phyloP scores from a whole-genome alignment of 1,139 yeast genomes.

The Pichia sp. region DNA sequence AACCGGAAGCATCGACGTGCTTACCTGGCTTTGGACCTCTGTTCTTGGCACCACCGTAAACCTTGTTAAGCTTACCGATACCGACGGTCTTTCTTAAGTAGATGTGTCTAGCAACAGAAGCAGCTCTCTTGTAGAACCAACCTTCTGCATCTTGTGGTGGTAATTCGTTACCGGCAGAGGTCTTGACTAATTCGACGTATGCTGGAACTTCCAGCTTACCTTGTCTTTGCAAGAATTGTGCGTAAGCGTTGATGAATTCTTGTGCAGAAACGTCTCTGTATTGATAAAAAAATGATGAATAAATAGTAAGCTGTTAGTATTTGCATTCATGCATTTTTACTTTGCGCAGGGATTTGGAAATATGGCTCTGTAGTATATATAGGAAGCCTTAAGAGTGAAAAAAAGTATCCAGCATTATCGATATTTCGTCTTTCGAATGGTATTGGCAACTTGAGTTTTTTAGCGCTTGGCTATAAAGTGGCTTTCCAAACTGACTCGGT shows the following conservation, averaged over 20 bases:
- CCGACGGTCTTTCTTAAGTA: slow-evolving; percentile 99
- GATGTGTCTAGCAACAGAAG: slow-evolving; percentile 99
- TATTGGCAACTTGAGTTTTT: too few relatives aligned
- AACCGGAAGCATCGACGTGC: slow-evolving; percentile 99
- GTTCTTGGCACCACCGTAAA: slow-evolving; percentile 99
- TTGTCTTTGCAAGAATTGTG: slow-evolving; percentile 99
- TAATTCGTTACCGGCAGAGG: slow-evolving; percentile 97
- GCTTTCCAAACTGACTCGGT: too few relatives aligned
- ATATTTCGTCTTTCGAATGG: too few relatives aligned
- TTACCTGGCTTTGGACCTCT: slow-evolving; percentile 99
- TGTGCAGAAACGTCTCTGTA: slow-evolving; percentile 99
- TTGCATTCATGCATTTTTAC: not conserved
- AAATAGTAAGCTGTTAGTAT: slow-evolving; percentile 14
- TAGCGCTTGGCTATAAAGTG: too few relatives aligned
- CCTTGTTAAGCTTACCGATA: slow-evolving; percentile 98
- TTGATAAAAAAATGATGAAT: not conserved
- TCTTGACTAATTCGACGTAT: slow-evolving; percentile 99
- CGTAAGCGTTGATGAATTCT: slow-evolving; percentile 99
- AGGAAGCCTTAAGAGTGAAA: too few relatives aligned
- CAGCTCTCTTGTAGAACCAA: slow-evolving; percentile 99
- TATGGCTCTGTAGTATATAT: too few relatives aligned
- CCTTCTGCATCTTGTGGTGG: slow-evolving; percentile 99
- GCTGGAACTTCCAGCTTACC: slow-evolving; percentile 99
- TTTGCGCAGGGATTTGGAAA: too few relatives aligned
- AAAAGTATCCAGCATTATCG: too few relatives aligned